Evolutionary conservation across 805 yeast species (phyloP).

Genomic region (Wickerhamomyces silvicola): DNA sequence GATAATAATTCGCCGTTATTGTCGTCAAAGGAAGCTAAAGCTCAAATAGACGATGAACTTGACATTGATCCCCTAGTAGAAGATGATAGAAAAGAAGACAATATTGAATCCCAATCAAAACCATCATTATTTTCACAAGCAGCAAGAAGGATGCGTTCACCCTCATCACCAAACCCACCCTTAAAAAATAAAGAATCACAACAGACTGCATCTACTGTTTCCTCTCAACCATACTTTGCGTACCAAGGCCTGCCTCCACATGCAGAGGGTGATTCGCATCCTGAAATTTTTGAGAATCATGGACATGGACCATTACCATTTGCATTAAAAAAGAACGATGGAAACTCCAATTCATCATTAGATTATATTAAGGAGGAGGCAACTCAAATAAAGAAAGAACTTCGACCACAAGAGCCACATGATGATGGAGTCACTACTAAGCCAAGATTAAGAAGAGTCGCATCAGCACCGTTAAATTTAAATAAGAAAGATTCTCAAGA

Average conservation of each 20-base stretch:
- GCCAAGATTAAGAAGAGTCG: conserved; percentile 59
- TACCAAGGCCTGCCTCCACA: conserved; percentile 58
- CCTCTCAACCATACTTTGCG: conserved; percentile 44
- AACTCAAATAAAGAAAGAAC: conserved; percentile 4
- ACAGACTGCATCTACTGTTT: conserved; percentile 11
- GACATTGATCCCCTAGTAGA: too few species aligned
- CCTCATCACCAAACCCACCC: conserved; percentile 26
- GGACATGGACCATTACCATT: conserved; percentile 27
- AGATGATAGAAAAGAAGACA: too few species aligned
- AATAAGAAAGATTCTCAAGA: conserved; percentile 28
- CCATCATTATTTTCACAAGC: conserved; percentile 12
- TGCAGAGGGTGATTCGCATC: conserved; percentile 18
- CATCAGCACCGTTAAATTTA: conserved; percentile 74
- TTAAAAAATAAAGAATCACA: conserved; percentile 3
- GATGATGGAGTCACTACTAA: conserved; percentile 1
- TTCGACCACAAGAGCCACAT: too few species aligned
- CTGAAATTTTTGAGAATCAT: conserved; percentile 7
- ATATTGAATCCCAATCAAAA: conserved; percentile 6
- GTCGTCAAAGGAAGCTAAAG: conserved; percentile 10
- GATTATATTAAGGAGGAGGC: conserved; percentile 30
- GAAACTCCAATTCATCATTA: conserved; percentile 22
- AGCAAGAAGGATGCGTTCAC: conserved; percentile 27
- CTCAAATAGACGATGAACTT: conserved; percentile 5
- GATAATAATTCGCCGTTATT: conserved; percentile 5
- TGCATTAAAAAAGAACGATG: conserved; percentile 21